A percentile compares a stretch with the other conserved stretches of the same genome.
Evolutionary conservation across 2,329 filamentous ascomycete genomes (phyloP).

Genomic region (Pseudogymnoascus sp.): DNA sequence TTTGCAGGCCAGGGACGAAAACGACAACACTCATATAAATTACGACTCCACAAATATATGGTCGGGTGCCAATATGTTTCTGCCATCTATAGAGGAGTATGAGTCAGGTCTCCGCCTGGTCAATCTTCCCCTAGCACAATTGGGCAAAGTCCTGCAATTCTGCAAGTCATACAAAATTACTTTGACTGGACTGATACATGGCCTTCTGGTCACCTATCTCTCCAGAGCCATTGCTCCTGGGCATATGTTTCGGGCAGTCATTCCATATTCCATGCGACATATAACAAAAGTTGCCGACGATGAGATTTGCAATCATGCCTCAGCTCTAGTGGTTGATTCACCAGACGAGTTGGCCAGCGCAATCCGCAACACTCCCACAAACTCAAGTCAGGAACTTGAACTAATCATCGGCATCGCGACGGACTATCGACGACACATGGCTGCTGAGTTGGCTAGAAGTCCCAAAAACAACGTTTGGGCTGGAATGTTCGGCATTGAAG

Average conservation of each 20-base stretch:
- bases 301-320: conserved; percentile 22
- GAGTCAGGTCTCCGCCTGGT: background rate
- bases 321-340: conserved; percentile 9
- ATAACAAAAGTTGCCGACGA: conserved; percentile 13
- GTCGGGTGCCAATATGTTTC: background rate
- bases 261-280: conserved; percentile 19
- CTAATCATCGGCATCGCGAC: conserved; percentile 11
- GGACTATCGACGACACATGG: conserved; percentile 13
- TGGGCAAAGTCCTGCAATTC: conserved; percentile 3
- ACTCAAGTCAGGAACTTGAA: background rate
- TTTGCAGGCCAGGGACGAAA: background rate
- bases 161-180: conserved; percentile 15
- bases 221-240: conserved; percentile 10
- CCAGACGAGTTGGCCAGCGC: background rate
- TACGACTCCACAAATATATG: background rate
- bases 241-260: conserved; percentile 10
- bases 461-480: background rate
- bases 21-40: background rate
- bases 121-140: background rate
- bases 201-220: conserved; percentile 16
- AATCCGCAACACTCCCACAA: background rate
- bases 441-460: conserved; percentile 11
- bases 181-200: conserved; percentile 21
- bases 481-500: background rate
- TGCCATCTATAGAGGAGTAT: background rate